Base-by-base conservation (phyloP, 768 basidiomycete species). In the Boletellus sp. region DNA sequence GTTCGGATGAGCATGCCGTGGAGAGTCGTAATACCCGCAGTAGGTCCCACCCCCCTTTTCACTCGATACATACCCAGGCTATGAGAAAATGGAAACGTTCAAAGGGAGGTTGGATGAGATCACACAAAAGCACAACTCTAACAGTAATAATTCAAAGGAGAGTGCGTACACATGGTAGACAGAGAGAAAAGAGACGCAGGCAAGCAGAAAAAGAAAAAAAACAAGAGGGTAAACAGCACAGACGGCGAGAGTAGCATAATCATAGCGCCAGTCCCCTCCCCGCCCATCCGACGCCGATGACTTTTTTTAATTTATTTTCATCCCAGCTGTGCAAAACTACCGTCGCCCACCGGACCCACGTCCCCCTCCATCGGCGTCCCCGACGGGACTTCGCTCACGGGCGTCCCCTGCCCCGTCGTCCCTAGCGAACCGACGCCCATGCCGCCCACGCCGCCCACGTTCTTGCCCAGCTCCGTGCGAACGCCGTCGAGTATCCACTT, bases 401-500 rank as follows among this genome's bases (percentile, higher is more conserved):
- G 61, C 28, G 80, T 72, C 6, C 84, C 85, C 65, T 86, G 85
- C 3, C 81, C 78, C 0, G 75, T 82, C 17, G 78, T 78, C 9
- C 80, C 80, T 51, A 87, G 53, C 41, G 28, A 28, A 28, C 67
- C 71, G 19, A 44, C 43, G 19, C 70, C n/a, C n/a, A n/a, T n/a
- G n/a, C n/a, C n/a, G n/a, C n/a, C n/a, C n/a, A n/a, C n/a, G n/a
- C n/a, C n/a, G n/a, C n/a, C 68, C 46, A 62, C 58, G 53, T 77
- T 79, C 69, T 78, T 79, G 35, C 79, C 74, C 52, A 90, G 70
- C 73, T 91, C 88, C 2, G 68, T 67, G 43, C 78, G 72, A 7
- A 90, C 82, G 6, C 71, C 73, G 36, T 92, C 90, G 42, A 92
- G 66, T 75, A 83, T 78, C 64, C 79, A 83, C 69, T 83, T 85